Evolutionary conservation across 805 yeast species (phyloP).

Genomic region (Candida vaughaniae): DNA sequence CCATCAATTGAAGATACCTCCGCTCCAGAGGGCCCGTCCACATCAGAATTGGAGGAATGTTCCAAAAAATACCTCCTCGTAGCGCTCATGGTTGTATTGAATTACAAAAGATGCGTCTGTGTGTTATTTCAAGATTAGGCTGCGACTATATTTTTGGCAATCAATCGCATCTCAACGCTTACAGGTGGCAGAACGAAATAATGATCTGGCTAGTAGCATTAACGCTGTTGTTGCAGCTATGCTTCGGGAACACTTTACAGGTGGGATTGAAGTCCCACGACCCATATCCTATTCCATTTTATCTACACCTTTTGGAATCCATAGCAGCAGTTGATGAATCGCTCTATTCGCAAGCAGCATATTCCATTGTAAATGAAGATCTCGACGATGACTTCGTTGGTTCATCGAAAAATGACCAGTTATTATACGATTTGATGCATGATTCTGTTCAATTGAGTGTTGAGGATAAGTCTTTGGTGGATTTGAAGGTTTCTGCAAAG

Average conservation of each 20-base stretch:
- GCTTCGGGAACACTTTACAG: neutral
- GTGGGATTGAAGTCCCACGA: neutral
- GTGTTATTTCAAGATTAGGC: too few species aligned
- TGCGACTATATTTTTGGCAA: too few species aligned
- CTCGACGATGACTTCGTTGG: constrained; percentile 15
- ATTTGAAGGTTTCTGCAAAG: constrained; percentile 47
- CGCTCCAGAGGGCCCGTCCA: too few species aligned
- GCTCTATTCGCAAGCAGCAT: constrained; percentile 32
- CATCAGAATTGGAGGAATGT: too few species aligned
- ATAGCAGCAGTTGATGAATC: constrained; percentile 33
- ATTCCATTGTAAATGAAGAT: constrained; percentile 16
- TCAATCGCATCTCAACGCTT: too few species aligned
- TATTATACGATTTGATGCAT: constrained; percentile 6
- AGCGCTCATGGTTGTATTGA: too few species aligned
- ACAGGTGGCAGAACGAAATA: too few species aligned
- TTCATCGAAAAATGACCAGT: constrained; percentile 5
- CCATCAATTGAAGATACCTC: too few species aligned
- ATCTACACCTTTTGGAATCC: constrained; percentile 43
- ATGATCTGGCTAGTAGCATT: too few species aligned
- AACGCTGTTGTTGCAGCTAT: too few species aligned
- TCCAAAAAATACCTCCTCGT: too few species aligned
- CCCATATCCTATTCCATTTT: constrained; percentile 21
- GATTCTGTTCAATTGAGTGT: constrained; percentile 9
- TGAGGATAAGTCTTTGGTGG: constrained; percentile 25
- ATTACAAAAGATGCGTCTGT: too few species aligned